Percentiles rank a stretch among this genome's conserved stretches.
Conservation (phyloP, 2,329 filamentous ascomycete genomes). For the Penicillium sp. region DNA sequence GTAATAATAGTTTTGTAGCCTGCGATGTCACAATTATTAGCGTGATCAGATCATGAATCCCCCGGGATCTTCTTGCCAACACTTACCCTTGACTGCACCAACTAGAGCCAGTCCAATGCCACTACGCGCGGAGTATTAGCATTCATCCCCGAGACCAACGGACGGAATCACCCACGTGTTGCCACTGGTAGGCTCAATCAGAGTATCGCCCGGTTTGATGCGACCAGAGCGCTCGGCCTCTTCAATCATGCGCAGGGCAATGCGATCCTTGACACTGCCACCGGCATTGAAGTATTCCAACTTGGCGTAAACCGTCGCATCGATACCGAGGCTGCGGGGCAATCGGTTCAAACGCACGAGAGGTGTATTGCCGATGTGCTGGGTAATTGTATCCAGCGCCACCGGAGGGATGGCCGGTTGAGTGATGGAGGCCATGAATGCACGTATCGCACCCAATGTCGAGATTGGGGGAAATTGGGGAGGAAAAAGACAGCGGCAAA, state of each 20-base stretch:
- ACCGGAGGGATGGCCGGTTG: slow-evolving; percentile 49
- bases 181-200: slow-evolving; percentile 96
- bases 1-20: slow-evolving; percentile 97
- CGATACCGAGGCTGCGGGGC: slow-evolving; percentile 81
- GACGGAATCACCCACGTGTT: slow-evolving; percentile 60
- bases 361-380: slow-evolving; percentile 94
- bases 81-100: slow-evolving; percentile 67
- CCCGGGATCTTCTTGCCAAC: too few species aligned
- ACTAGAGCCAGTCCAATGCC: slow-evolving; percentile 91
- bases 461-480: background rate
- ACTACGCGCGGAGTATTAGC: slow-evolving; percentile 19
- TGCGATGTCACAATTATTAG: slow-evolving; percentile 59
- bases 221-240: slow-evolving; percentile 84
- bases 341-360: slow-evolving; percentile 90
- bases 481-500: background rate
- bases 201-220: slow-evolving; percentile 92
- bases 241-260: slow-evolving; percentile 95
- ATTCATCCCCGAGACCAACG: background rate
- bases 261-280: slow-evolving; percentile 89
- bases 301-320: slow-evolving; percentile 85
- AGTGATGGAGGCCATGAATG: slow-evolving; percentile 46
- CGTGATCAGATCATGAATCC: background rate
- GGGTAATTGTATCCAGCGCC: slow-evolving; percentile 62
- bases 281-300: slow-evolving; percentile 91
- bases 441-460: background rate